Evolutionary conservation across 805 yeast genomes (phyloP).

Genomic region (Myxozyma udenii): DNA sequence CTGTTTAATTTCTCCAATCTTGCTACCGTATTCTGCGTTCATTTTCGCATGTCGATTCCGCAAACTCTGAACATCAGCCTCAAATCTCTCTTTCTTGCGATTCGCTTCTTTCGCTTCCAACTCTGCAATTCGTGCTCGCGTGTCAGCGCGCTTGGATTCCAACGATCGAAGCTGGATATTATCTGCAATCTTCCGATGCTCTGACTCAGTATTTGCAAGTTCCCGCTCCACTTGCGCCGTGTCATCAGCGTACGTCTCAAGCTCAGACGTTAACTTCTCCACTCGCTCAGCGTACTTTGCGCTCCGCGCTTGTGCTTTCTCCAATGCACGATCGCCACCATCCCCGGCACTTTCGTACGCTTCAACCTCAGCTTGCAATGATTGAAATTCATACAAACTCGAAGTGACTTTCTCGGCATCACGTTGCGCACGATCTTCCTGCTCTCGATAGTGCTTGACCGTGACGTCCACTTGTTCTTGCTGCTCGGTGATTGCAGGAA

Average conservation of each 20-base stretch:
- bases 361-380: slow-evolving; percentile 1
- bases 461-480: slow-evolving; percentile 6
- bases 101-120: slow-evolving; percentile 60
- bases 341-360: background rate
- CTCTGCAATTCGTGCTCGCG: slow-evolving; percentile 43
- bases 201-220: slow-evolving; percentile 34
- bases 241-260: slow-evolving; percentile 28
- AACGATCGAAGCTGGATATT: slow-evolving; percentile 58
- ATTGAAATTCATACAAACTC: slow-evolving; percentile 12
- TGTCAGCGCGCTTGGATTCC: slow-evolving; percentile 40
- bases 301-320: slow-evolving; percentile 39
- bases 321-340: slow-evolving; percentile 31
- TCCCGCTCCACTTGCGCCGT: slow-evolving; percentile 36
- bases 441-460: slow-evolving; percentile 16
- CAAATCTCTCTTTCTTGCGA: slow-evolving; percentile 57
- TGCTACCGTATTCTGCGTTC: slow-evolving; percentile 67
- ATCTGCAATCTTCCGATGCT: slow-evolving; percentile 61
- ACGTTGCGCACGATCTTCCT: slow-evolving; percentile 16
- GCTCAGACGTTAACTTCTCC: slow-evolving; percentile 28
- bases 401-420: slow-evolving; percentile 3
- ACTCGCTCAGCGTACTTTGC: slow-evolving; percentile 31
- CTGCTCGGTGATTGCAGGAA: slow-evolving; percentile 6
- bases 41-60: slow-evolving; percentile 50
- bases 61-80: slow-evolving; percentile 53
- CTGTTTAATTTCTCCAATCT: slow-evolving; percentile 82